Base-by-base conservation (phyloP, 2,329 filamentous ascomycete genomes). In the Trichoderma sp. region DNA sequence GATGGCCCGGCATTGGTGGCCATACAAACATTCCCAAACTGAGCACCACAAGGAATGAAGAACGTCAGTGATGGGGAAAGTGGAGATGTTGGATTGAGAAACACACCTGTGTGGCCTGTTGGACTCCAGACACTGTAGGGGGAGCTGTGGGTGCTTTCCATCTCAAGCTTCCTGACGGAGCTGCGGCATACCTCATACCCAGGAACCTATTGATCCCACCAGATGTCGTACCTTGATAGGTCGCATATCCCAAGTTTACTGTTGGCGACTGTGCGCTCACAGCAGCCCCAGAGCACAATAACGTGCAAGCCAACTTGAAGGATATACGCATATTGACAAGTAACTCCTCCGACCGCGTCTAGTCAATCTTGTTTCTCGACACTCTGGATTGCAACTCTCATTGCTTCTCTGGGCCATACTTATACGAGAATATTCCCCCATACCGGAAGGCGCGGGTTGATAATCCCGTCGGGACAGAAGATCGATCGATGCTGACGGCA, bases 111-210 rank as follows among this genome's bases (percentile, higher is more conserved):
- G 73, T 56, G 11, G 73, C 73, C 29, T 60, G 29, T 21, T 75
- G 73, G 56, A 68, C 63, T 16, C 73, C 73, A 63, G 63, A 53
- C 38, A 67, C 65, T 41, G 65, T 68, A n/a, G 73, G 73, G 24
- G 73, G 73, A n/a, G 65, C 65, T 21, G 63, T 31, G 35, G 73
- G 73, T 4, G 65, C 66, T 24, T 75, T 68, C 73, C 73, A 75
- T 33, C 73, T 24, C 29, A 71, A 41, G 8, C 18, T 64, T 29
- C 59, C 65, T 14, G 66, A 38, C n/a, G 74, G 74, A 14, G 74
- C 67, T 16, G 78, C 77, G 2, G 78, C 83, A 21, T 80, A 84
- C 12, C 82, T 82, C 11, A 84, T 80, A 0, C 82, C 83, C 5
- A 83, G 79, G 24, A 80, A 84, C 11, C 80, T 78, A 27, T 79